phyloP scores from a whole-genome alignment of 805 yeast species.

The Soucietia sequanensis region DNA sequence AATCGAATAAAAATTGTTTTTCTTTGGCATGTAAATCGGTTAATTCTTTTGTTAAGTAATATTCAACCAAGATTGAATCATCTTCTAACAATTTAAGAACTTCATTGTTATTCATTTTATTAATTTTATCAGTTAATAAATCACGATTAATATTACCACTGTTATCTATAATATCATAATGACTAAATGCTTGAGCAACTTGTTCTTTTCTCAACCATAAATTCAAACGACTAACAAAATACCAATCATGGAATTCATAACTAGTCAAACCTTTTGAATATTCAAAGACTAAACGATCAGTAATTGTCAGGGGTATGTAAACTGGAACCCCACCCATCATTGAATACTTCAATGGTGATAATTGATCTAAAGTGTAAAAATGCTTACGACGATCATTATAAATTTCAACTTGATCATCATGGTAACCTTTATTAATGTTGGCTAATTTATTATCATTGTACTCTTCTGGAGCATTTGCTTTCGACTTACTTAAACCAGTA shows the following conservation, averaged over 20 bases:
- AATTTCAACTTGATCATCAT: constrained; percentile 22
- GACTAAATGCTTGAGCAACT: constrained; percentile 8
- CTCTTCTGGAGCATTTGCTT: constrained; percentile 14
- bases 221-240: constrained; percentile 12
- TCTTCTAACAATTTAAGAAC: constrained; percentile 14
- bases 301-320: constrained; percentile 8
- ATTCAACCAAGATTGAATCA: constrained; percentile 17
- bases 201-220: constrained; percentile 15
- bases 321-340: constrained; percentile 49
- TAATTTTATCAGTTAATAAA: constrained; percentile 6
- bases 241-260: constrained; percentile 15
- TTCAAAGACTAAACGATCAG: constrained; percentile 16
- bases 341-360: constrained; percentile 52
- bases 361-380: constrained; percentile 43
- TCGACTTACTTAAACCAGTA: constrained; percentile 38
- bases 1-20: constrained; percentile 14
- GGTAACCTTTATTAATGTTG: constrained; percentile 3
- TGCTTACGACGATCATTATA: constrained; percentile 58
- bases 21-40: constrained; percentile 19
- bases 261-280: constrained; percentile 15
- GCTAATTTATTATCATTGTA: constrained; percentile 8
- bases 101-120: constrained; percentile 13
- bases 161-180: constrained; percentile 7
- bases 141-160: constrained; percentile 9
- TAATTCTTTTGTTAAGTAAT: constrained; percentile 17